Evolutionary conservation across 306 rosid genomes (phyloP).

Genomic region (Rosa persica): DNA sequence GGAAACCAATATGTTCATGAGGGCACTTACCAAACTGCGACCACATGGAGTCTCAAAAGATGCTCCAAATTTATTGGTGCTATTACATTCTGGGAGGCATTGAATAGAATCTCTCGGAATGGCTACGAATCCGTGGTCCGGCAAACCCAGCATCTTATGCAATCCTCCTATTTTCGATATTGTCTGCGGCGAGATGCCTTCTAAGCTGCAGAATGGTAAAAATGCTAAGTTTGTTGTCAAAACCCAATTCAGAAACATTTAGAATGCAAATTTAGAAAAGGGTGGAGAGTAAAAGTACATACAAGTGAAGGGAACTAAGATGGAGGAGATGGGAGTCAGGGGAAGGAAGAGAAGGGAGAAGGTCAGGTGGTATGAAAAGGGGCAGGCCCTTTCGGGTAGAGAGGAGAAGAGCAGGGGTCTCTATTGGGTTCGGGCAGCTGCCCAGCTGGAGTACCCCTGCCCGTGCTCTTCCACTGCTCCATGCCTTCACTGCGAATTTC

Average conservation of each 20-base stretch:
- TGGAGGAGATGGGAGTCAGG: conserved; percentile 87
- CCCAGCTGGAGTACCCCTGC: conserved; percentile 61
- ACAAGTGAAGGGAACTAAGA: conserved; percentile 84
- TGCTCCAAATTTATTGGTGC: conserved; percentile 62
- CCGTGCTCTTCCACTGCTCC: conserved; percentile 66
- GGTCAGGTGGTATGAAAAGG: conserved; percentile 70
- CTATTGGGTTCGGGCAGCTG: conserved; percentile 46
- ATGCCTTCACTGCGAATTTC: conserved; percentile 69
- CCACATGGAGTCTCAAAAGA: conserved; percentile 90
- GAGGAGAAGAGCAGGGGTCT: conserved; percentile 78
- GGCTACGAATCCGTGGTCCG: conserved; percentile 57
- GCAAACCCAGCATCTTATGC: conserved; percentile 61
- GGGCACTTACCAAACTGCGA: conserved; percentile 62
- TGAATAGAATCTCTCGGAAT: conserved; percentile 75
- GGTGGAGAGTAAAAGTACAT: conserved; percentile 10
- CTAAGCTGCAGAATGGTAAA: conserved; percentile 43
- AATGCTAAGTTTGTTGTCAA: background rate
- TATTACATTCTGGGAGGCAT: conserved; percentile 65
- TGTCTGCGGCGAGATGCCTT: conserved; percentile 64
- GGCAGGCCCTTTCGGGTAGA: conserved; percentile 91
- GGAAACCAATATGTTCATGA: conserved; percentile 2
- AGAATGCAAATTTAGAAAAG: background rate
- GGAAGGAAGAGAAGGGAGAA: conserved; percentile 82
- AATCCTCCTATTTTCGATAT: conserved; percentile 78
- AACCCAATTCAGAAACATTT: background rate